phyloP scores from a whole-genome alignment of 148 eudicot species.

The Cornus controversa region DNA sequence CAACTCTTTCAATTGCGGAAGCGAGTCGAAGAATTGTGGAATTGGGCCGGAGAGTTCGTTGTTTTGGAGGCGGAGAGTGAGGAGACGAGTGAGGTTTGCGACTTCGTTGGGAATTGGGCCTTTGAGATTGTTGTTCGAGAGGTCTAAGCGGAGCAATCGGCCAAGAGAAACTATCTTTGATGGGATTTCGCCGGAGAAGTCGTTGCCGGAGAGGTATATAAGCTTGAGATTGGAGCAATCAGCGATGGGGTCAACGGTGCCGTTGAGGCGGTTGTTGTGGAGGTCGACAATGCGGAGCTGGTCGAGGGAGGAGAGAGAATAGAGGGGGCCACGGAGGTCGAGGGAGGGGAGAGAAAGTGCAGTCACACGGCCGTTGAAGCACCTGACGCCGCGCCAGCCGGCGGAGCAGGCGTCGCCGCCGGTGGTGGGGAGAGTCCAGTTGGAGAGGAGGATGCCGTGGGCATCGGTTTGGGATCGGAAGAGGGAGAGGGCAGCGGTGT shows the following conservation, averaged over 20 bases:
- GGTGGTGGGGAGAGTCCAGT: conserved; percentile 65
- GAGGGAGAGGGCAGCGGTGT: conserved; percentile 69
- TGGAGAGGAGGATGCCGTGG: conserved; percentile 68
- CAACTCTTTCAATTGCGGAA: conserved; percentile 38
- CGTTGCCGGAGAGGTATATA: conserved; percentile 72
- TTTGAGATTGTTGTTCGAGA: conserved; percentile 67
- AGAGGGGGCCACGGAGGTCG: conserved; percentile 76
- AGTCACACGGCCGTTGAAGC: conserved; percentile 51
- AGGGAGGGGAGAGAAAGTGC: conserved; percentile 60
- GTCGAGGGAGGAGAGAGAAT: conserved; percentile 60
- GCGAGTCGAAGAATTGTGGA: conserved; percentile 39
- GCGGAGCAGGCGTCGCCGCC: conserved; percentile 52
- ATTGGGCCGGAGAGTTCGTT: conserved; percentile 68
- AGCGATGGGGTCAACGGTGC: conserved; percentile 49
- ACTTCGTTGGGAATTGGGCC: conserved; percentile 56
- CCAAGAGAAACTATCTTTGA: conserved; percentile 34
- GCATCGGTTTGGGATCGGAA: conserved; percentile 72
- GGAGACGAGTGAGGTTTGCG: conserved; percentile 40
- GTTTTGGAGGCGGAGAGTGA: conserved; percentile 66
- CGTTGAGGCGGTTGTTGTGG: conserved; percentile 79
- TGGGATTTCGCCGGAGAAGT: conserved; percentile 69
- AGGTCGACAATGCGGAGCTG: conserved; percentile 84
- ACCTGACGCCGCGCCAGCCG: conserved; percentile 63
- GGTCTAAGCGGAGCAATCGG: conserved; percentile 65
- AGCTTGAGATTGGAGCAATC: conserved; percentile 56